Percentiles rank a stretch among this genome's conserved stretches.
These are phyloP conservation scores for Termitomyces sp. DNA, from an alignment of 768 basidiomycete species.

Conservation along the genomic window DNA sequence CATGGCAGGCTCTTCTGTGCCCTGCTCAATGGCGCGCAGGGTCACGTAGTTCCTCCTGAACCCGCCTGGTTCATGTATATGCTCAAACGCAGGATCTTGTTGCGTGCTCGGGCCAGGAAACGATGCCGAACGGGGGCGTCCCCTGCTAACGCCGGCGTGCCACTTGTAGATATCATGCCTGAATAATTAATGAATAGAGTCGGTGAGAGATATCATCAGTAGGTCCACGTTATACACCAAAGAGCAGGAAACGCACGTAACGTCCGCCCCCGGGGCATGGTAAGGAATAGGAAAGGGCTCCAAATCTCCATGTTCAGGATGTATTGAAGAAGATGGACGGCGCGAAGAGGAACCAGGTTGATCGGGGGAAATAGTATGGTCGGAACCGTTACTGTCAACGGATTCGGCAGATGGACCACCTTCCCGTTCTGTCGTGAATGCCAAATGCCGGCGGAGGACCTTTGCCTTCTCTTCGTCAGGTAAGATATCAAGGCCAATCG, in stretches of 20 bases:
- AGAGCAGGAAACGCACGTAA: constrained; percentile 62
- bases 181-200: neutral
- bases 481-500: constrained; percentile 49
- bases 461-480: constrained; percentile 81
- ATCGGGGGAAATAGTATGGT: constrained; percentile 23
- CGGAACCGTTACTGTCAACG: constrained; percentile 18
- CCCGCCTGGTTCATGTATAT: constrained; percentile 93
- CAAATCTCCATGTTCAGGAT: constrained; percentile 38
- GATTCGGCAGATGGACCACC: constrained; percentile 18
- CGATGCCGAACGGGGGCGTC: constrained; percentile 64
- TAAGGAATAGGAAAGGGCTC: constrained; percentile 88
- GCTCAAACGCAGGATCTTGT: constrained; percentile 77
- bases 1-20: constrained; percentile 51
- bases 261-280: constrained; percentile 81
- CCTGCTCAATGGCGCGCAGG: constrained; percentile 63
- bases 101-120: constrained; percentile 52
- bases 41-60: constrained; percentile 88
- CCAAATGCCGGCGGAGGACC: constrained; percentile 75
- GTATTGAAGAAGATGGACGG: constrained; percentile 19
- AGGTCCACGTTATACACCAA: neutral
- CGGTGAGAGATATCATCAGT: neutral
- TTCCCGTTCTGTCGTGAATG: constrained; percentile 64
- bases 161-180: constrained; percentile 96
- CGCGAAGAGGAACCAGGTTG: constrained; percentile 19
- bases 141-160: constrained; percentile 68